Evolutionary conservation across 1,139 yeast species (phyloP).

Genomic region (Nakaseomyces glabratus): DNA sequence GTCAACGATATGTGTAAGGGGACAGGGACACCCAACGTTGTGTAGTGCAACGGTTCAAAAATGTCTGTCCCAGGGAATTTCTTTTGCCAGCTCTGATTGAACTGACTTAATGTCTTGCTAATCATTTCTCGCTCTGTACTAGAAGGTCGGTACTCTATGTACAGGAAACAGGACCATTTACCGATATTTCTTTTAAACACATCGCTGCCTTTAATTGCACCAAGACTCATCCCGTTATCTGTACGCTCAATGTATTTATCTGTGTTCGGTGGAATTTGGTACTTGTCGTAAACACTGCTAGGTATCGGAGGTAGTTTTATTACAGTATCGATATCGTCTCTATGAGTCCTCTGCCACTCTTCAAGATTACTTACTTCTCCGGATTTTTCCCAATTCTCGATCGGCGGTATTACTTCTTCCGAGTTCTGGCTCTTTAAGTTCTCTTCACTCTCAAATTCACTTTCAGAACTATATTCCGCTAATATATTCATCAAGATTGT

Average conservation of each 20-base stretch:
- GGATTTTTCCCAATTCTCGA: too few relatives aligned
- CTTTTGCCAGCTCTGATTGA: background rate
- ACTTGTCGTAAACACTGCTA: background rate
- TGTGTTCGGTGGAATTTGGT: slow-evolving; percentile 3
- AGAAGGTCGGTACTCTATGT: slow-evolving; percentile 2
- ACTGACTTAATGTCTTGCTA: background rate
- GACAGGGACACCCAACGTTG: slow-evolving; percentile 18
- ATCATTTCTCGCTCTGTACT: background rate
- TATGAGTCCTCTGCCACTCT: too few relatives aligned
- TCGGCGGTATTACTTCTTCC: too few relatives aligned
- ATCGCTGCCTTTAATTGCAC: background rate
- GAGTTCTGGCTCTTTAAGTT: too few relatives aligned
- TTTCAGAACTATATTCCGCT: too few relatives aligned
- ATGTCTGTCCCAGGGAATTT: background rate
- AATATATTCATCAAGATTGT: too few relatives aligned
- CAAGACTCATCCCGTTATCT: slow-evolving; percentile 3
- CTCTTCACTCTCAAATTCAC: too few relatives aligned
- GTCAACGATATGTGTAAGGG: slow-evolving; percentile 22
- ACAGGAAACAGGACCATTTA: slow-evolving; percentile 4
- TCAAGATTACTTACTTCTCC: too few relatives aligned
- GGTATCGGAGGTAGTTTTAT: slow-evolving; percentile 1
- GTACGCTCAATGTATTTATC: background rate
- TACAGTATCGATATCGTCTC: background rate
- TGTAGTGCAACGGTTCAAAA: slow-evolving; percentile 18
- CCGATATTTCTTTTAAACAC: background rate